phyloP scores from a whole-genome alignment of 352 stramenopile species.

The Phytophthora fragariae region DNA sequence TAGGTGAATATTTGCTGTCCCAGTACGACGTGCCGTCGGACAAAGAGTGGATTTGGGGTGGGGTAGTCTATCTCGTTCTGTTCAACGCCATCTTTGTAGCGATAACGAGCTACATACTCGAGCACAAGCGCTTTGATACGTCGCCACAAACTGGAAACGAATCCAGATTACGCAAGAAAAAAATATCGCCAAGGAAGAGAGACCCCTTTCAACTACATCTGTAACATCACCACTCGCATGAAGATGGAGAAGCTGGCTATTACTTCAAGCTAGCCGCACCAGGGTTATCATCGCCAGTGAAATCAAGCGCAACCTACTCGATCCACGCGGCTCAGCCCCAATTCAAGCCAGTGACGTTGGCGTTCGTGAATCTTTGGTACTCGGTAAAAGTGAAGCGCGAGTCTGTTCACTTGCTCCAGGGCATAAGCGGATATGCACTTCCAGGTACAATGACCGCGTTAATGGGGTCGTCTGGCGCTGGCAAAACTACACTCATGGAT shows the following conservation, averaged over 20 bases:
- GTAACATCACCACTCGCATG: background rate
- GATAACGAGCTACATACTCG: background rate
- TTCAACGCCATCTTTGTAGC: background rate
- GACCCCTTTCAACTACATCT: background rate
- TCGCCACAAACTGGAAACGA: background rate
- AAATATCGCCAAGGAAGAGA: background rate
- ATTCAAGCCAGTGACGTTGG: background rate
- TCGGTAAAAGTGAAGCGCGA: background rate
- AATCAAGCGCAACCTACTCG: background rate
- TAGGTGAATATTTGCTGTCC: conserved; percentile 2
- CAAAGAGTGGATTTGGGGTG: background rate
- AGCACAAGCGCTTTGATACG: background rate
- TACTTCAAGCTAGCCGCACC: background rate
- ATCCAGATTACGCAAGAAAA: background rate
- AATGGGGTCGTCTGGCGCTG: background rate
- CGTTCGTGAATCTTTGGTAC: background rate
- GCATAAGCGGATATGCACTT: background rate
- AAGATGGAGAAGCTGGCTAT: background rate
- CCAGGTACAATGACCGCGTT: background rate
- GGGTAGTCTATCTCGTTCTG: background rate
- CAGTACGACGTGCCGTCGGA: background rate
- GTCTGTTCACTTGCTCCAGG: background rate
- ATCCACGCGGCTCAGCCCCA: background rate
- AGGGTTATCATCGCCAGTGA: background rate
- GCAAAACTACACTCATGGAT: conserved; percentile 3